Evolutionary conservation across 129 eudicot species (phyloP), one percentile per base, ranked within the genome.

Genomic region (Artemisia annua): DNA sequence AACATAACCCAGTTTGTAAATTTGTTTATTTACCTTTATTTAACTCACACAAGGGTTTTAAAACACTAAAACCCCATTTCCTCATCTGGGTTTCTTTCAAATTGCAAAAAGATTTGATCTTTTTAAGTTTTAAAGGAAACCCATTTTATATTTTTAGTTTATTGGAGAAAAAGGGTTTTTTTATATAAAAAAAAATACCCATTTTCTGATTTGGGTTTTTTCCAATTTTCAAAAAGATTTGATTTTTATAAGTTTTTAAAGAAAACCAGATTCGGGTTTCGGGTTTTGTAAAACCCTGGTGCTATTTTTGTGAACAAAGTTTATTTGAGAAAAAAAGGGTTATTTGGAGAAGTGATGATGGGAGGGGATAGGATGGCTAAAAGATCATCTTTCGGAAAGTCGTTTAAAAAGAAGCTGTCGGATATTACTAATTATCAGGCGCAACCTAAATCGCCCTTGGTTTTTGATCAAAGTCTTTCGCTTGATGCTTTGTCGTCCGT

Each of bases 371-470:
- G 53, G 76, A 86, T 85, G 87, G 86, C 81, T 24, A 87, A 79
- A 83, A 85, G 83, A 46, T 81, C 95, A 53, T 85, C 89, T 51
- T 82, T 91, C 24, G 97, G 91, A 43, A 85, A 63, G 51, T 78
- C 83, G 30, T 79, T 85, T 57, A 82, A 84, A 72, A 88, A 83
- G 84, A 80, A 81, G 81, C 86, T 91, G 15, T 86, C 97, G 5
- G 97, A 91, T 57, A 86, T 91, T 32, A 88, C 97, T 20, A 91
- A 91, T 75, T 72, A 79, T 30, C 70, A 75, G 67, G 80, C 88
- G 39, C 78, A 84, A 44, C 77, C 74, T 28, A 91, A 85, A 78
- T 88, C 87, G 7, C 81, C 76, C 11, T 55, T 87, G 3, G 52
- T 22, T 30, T 46, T 57, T 46, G 44, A 16, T 19, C 80, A 83